Percentiles rank a stretch among this genome's conserved stretches.
phyloP scores from a whole-genome alignment of 2,329 filamentous ascomycete species.

The Xylogone sp. region DNA sequence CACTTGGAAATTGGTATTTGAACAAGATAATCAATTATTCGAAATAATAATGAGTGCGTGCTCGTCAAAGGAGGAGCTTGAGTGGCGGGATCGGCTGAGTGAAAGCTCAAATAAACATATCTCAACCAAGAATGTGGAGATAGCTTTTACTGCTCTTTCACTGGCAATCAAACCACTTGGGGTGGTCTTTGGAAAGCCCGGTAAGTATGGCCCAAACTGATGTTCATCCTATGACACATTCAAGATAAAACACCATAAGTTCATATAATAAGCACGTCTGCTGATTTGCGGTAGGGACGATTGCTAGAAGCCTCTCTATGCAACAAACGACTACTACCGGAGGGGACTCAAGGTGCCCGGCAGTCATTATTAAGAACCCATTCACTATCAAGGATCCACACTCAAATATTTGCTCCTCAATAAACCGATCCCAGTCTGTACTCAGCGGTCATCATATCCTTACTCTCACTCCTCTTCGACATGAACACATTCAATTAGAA shows the following conservation, averaged over 20 bases:
- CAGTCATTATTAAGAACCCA: slow-evolving; percentile 86
- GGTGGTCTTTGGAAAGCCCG: slow-evolving; percentile 69
- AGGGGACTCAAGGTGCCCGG: slow-evolving; percentile 62
- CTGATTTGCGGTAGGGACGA: slow-evolving; percentile 41
- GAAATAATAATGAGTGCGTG: slow-evolving; percentile 88
- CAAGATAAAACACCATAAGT: not conserved
- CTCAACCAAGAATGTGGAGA: slow-evolving; percentile 40
- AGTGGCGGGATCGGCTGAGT: slow-evolving; percentile 71
- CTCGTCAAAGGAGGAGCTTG: slow-evolving; percentile 71
- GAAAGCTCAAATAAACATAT: slow-evolving; percentile 46
- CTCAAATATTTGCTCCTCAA: slow-evolving; percentile 41
- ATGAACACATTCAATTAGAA: slow-evolving; percentile 76
- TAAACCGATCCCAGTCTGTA: slow-evolving; percentile 77
- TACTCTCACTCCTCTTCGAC: slow-evolving; percentile 68
- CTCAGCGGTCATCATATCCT: slow-evolving; percentile 66
- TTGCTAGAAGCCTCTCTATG: slow-evolving; percentile 69
- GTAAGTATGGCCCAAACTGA: slow-evolving; percentile 32
- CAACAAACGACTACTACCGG: slow-evolving; percentile 74
- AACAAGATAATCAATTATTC: slow-evolving; percentile 70
- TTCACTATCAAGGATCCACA: slow-evolving; percentile 58
- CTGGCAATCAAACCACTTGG: slow-evolving; percentile 72
- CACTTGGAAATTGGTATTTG: slow-evolving; percentile 90
- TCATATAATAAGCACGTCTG: not conserved
- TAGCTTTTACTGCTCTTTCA: slow-evolving; percentile 59
- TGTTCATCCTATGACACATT: not conserved